Conservation (phyloP, 371 early-diverging fungal species). For the Batkoa obscura region DNA sequence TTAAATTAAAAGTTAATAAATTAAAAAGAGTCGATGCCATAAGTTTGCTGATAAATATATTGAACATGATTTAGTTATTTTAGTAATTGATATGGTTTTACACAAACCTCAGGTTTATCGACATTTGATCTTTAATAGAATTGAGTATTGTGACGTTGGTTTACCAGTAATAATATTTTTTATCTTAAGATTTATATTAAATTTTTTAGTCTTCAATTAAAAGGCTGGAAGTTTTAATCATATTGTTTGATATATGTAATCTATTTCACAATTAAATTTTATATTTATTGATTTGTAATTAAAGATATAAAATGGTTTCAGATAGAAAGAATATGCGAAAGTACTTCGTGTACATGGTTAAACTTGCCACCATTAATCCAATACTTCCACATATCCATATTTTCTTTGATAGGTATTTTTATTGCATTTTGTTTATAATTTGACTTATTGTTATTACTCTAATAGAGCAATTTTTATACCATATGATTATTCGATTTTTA, state of each 20-base stretch:
- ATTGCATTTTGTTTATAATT: no score
- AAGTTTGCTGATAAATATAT: constrained; percentile 85
- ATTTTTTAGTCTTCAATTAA: constrained; percentile 33
- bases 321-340: constrained; percentile 42
- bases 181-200: no score
- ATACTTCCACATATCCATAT: constrained; percentile 54
- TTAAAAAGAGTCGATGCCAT: constrained; percentile 25
- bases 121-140: constrained; percentile 68
- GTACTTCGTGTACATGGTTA: constrained; percentile 25
- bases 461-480: constrained; percentile 24
- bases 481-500: constrained; percentile 16
- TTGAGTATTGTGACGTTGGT: constrained; percentile 26
- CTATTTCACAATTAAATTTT: background rate
- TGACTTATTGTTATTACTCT: no score
- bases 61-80: constrained; percentile 73
- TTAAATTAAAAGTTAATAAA: background rate
- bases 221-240: constrained; percentile 57
- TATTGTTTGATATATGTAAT: constrained; percentile 78
- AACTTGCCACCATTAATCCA: constrained; percentile 44
- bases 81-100: constrained; percentile 85
- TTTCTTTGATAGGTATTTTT: constrained; percentile 52
- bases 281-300: background rate
- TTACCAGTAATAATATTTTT: constrained; percentile 23
- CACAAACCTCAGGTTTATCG: constrained; percentile 82
- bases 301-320: constrained; percentile 82